These are phyloP conservation scores for Fraxinus sp. DNA, from an alignment of 305 asterid species.

Conservation along the genomic window DNA sequence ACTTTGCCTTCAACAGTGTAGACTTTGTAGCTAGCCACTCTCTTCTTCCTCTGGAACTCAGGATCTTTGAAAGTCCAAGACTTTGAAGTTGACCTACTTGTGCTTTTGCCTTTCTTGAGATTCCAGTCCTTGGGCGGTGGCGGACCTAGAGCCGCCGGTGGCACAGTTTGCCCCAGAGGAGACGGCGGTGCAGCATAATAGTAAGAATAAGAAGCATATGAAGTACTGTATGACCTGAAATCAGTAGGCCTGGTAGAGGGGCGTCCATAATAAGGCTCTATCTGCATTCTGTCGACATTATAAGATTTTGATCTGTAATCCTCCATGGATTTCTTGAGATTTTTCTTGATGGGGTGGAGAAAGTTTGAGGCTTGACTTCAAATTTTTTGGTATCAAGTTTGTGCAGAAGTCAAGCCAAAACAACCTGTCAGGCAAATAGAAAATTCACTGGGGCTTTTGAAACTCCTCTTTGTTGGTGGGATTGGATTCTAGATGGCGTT, in stretches of 20 bases:
- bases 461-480: constrained; percentile 14
- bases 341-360: constrained; percentile 8
- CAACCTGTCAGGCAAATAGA: background rate
- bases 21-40: constrained; percentile 83
- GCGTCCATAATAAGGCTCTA: constrained; percentile 47
- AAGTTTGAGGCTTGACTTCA: constrained; percentile 21
- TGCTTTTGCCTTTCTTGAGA: constrained; percentile 45
- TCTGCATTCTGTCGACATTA: constrained; percentile 40
- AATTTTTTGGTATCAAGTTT: background rate
- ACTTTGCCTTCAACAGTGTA: constrained; percentile 80
- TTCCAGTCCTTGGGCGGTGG: constrained; percentile 33
- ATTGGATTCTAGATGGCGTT: constrained; percentile 8
- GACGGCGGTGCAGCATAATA: background rate
- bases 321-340: constrained; percentile 43
- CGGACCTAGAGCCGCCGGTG: constrained; percentile 3
- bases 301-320: constrained; percentile 73
- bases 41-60: constrained; percentile 79
- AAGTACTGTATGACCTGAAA: constrained; percentile 57
- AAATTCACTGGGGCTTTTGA: constrained; percentile 1
- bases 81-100: constrained; percentile 23
- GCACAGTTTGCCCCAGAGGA: constrained; percentile 12
- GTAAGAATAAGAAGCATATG: constrained; percentile 27
- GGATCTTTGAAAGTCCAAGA: constrained; percentile 69
- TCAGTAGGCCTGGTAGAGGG: constrained; percentile 35
- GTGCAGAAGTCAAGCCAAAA: constrained; percentile 3